Conservation (phyloP, 306 rosid species). For the Elaeagnus macrophylla region DNA sequence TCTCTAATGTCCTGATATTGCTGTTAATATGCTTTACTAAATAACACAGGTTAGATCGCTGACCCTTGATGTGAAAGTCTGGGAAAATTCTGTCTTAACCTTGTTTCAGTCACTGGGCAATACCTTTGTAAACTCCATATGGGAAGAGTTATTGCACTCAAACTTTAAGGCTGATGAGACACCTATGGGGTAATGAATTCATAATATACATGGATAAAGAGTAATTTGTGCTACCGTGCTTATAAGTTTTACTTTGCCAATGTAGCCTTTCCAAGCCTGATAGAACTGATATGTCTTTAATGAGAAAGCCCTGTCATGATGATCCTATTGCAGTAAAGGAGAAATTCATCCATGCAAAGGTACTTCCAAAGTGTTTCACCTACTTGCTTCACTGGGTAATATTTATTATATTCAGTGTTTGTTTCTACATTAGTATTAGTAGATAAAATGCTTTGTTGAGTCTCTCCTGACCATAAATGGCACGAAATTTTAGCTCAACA, state of each 20-base stretch:
- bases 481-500: no score
- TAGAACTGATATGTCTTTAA: constrained; percentile 23
- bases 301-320: constrained; percentile 47
- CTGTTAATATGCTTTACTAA: constrained; percentile 20
- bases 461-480: background rate
- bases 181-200: constrained; percentile 35
- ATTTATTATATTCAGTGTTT: background rate
- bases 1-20: no score
- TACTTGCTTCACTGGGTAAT: constrained; percentile 12
- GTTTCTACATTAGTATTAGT: background rate
- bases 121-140: constrained; percentile 51
- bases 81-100: constrained; percentile 56
- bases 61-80: constrained; percentile 80
- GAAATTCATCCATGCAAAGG: constrained; percentile 69
- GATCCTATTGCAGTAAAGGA: constrained; percentile 60
- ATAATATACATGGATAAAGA: constrained; percentile 6
- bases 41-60: constrained; percentile 61
- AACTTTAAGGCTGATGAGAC: constrained; percentile 28
- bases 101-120: constrained; percentile 67
- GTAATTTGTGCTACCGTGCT: constrained; percentile 6
- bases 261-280: constrained; percentile 41
- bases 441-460: background rate
- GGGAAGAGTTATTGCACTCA: constrained; percentile 64
- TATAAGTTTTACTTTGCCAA: constrained; percentile 13
- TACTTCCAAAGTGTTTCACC: constrained; percentile 12